Conservation (phyloP, 2,329 filamentous ascomycete species). For the Akanthomyces muscarius region DNA sequence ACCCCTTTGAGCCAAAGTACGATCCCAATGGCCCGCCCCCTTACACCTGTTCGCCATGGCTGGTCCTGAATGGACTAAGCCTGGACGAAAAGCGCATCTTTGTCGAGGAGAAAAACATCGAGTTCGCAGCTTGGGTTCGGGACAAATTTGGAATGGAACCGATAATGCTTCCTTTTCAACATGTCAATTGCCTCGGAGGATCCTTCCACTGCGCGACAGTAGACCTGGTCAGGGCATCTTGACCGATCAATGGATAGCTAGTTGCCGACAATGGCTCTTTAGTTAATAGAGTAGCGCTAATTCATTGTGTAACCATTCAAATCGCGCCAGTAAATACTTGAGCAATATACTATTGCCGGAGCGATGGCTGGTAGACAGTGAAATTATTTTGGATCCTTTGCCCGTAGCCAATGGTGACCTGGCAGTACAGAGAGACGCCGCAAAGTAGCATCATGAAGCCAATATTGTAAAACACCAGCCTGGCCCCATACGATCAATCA, state of each 20-base stretch:
- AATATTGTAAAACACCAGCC: conserved; percentile 26
- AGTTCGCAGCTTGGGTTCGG: conserved; percentile 20
- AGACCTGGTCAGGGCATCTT: conserved; percentile 14
- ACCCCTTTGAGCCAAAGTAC: conserved; percentile 23
- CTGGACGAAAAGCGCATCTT: conserved; percentile 26
- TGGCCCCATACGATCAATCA: conserved; percentile 21
- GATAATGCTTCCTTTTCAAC: conserved; percentile 26
- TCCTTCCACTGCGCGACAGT: conserved; percentile 31
- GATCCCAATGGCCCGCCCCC: conserved; percentile 21
- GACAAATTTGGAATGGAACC: conserved; percentile 20
- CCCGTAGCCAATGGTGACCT: not conserved
- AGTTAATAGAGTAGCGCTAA: no score
- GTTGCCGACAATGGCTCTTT: no score
- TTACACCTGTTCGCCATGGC: conserved; percentile 28
- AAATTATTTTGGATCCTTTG: no score
- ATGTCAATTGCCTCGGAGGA: conserved; percentile 31
- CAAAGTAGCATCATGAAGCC: conserved; percentile 20
- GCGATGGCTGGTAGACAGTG: no score
- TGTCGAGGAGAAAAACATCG: conserved; percentile 25
- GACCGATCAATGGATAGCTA: no score
- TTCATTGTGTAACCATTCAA: no score
- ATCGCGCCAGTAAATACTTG: no score
- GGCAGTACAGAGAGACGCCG: not conserved
- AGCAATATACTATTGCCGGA: no score
- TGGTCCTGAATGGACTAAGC: conserved; percentile 26